Evolutionary conservation across 176 grass and related monocot species (phyloP), one percentile per base, ranked within the genome.

Genomic region (Rhynchospora pubera): DNA sequence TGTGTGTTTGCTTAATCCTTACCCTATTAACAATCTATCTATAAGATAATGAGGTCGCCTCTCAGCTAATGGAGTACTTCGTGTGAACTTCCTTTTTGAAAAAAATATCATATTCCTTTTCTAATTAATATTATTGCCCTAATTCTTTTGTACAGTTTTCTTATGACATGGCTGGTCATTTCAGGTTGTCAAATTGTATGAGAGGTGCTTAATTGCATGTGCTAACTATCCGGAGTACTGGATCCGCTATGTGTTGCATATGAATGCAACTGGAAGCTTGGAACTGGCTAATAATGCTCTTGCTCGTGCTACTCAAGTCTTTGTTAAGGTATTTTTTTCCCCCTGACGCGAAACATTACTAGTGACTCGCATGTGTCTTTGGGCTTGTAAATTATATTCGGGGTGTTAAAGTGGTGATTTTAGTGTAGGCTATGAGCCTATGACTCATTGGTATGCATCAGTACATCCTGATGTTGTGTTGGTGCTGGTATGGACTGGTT

Each of bases 131-230:
- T 45, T 55, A 83, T 83, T 85, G 76, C 56, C 18, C 3, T 86
- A 77, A 26, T 77, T 39, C 9, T 22, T 65, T 65, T 62, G 73
- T 23, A 65, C 79, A 53, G 45, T 60, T 84, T 67, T 88, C 83
- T 97, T 63, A 91, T 86, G 78, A 32, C 78, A 85, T 71, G 62
- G 52, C 75, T 50, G 77, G 39, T 39, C 15, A 70, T 91, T 94
- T 94, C 96, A 99, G 96, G 96, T 99, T 85, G 88, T 99, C 85
- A 99, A 99, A 86, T 79, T 99, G 87, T 99, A 99, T 34, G 96
- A 99, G 82, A 91, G 96, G 69, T 99, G 96, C 82, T 80, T 99
- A 62, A 99, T 99, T 90, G 96, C 92, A 0, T 99, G 96, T 87
- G 96, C 96, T 30, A 95, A 78, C 79, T 95, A 99, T 93, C 88